These are phyloP conservation scores for Osmozyma mogii DNA, from an alignment of 805 yeast genomes.

Conservation along the genomic window DNA sequence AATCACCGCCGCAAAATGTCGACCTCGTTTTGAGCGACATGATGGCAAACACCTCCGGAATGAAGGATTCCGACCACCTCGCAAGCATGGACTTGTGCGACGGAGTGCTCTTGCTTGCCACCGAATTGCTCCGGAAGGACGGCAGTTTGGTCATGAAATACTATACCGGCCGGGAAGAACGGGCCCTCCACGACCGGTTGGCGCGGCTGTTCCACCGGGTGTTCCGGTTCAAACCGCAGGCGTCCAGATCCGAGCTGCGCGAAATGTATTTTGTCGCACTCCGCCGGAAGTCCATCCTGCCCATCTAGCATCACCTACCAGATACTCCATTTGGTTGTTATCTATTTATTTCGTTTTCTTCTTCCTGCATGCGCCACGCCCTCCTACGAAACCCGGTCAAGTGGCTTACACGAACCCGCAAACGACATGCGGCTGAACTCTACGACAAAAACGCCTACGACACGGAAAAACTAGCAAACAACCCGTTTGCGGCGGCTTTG, in stretches of 20 bases:
- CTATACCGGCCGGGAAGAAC: conserved; percentile 77
- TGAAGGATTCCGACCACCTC: conserved; percentile 71
- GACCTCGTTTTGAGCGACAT: conserved; percentile 61
- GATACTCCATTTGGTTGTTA: no score
- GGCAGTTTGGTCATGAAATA: conserved; percentile 81
- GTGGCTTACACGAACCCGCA: no score
- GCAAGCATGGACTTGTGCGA: conserved; percentile 88
- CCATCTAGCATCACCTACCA: no score
- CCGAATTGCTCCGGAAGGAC: conserved; percentile 56
- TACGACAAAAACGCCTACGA: no score
- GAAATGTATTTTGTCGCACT: conserved; percentile 77
- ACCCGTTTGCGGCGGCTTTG: no score
- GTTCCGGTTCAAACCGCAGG: conserved; percentile 65
- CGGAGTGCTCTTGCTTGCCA: conserved; percentile 75
- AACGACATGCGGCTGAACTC: no score
- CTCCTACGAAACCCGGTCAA: background rate
- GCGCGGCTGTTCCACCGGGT: conserved; percentile 55
- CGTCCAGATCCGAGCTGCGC: conserved; percentile 70
- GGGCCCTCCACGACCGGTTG: conserved; percentile 50
- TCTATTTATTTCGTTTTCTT: no score
- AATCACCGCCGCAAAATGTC: no score
- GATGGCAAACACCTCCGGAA: conserved; percentile 91
- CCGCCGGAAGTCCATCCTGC: no score
- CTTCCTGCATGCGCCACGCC: no score
- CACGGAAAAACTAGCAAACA: no score